These are phyloP conservation scores for Suillus brevipes DNA, from an alignment of 768 basidiomycete genomes.

Conservation along the genomic window DNA sequence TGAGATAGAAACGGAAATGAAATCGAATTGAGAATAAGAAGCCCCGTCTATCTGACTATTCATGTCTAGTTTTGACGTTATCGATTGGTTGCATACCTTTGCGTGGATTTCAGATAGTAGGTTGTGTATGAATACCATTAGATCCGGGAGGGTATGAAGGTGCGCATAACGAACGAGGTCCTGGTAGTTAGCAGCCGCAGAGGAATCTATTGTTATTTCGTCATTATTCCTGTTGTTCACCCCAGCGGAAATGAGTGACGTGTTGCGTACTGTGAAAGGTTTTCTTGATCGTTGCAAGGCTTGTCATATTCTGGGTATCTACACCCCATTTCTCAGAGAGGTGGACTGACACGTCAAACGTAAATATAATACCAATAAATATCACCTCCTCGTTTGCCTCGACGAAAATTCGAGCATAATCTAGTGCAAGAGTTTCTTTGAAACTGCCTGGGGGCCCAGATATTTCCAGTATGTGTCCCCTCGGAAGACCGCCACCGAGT, in stretches of 20 bases:
- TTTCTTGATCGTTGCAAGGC: constrained; percentile 33
- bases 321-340: constrained; percentile 13
- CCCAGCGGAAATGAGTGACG: neutral
- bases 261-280: constrained; percentile 22
- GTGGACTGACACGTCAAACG: neutral
- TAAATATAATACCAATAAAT: constrained; percentile 54
- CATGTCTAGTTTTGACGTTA: neutral
- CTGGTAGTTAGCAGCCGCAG: constrained; percentile 35
- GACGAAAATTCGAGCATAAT: constrained; percentile 50
- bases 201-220: constrained; percentile 38
- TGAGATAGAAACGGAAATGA: constrained; percentile 64
- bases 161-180: constrained; percentile 26
- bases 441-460: constrained; percentile 75
- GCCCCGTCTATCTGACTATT: constrained; percentile 42
- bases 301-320: constrained; percentile 54
- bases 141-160: constrained; percentile 49
- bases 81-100: constrained; percentile 39
- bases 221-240: neutral
- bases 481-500: constrained; percentile 61
- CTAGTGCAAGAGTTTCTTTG: constrained; percentile 56
- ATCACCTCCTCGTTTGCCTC: constrained; percentile 52
- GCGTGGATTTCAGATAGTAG: constrained; percentile 49
- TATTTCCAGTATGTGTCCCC: constrained; percentile 67
- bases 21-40: constrained; percentile 67
- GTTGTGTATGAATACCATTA: constrained; percentile 60